Conservation (phyloP, 768 basidiomycete genomes). For the Hericium erinaceus region DNA sequence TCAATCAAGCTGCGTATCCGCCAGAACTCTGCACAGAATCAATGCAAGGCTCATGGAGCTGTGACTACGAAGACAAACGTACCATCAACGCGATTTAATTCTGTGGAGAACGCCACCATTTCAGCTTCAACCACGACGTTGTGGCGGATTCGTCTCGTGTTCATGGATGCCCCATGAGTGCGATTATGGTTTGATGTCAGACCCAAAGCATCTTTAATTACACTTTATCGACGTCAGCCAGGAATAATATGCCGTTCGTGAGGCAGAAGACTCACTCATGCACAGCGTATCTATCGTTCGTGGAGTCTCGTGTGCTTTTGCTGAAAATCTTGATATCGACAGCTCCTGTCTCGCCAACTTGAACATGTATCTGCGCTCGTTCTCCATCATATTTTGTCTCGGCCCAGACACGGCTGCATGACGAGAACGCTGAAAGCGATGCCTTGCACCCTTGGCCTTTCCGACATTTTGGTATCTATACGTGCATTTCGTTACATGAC, state of each 20-base stretch:
- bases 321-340: slow-evolving; percentile 70
- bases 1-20: slow-evolving; percentile 52
- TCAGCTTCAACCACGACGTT: slow-evolving; percentile 67
- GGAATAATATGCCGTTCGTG: not conserved
- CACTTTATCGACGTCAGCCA: slow-evolving; percentile 22
- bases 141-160: slow-evolving; percentile 2
- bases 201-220: slow-evolving; percentile 54
- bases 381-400: slow-evolving; percentile 96
- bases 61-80: slow-evolving; percentile 16
- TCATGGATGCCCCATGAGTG: too few species aligned
- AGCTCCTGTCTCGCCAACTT: slow-evolving; percentile 29
- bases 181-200: slow-evolving; percentile 17
- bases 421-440: slow-evolving; percentile 37
- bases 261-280: slow-evolving; percentile 30
- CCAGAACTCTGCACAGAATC: slow-evolving; percentile 55
- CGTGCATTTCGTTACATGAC: not conserved
- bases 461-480: slow-evolving; percentile 71
- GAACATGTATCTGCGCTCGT: slow-evolving; percentile 86
- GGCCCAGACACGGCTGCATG: slow-evolving; percentile 53
- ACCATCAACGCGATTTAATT: slow-evolving; percentile 57
- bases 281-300: slow-evolving; percentile 60
- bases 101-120: slow-evolving; percentile 76
- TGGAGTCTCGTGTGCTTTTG: slow-evolving; percentile 82
- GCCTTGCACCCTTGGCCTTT: slow-evolving; percentile 60
- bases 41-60: too few species aligned